phyloP scores from a whole-genome alignment of 495 filamentous ascomycete genomes.

The Neurospora tetraspora region DNA sequence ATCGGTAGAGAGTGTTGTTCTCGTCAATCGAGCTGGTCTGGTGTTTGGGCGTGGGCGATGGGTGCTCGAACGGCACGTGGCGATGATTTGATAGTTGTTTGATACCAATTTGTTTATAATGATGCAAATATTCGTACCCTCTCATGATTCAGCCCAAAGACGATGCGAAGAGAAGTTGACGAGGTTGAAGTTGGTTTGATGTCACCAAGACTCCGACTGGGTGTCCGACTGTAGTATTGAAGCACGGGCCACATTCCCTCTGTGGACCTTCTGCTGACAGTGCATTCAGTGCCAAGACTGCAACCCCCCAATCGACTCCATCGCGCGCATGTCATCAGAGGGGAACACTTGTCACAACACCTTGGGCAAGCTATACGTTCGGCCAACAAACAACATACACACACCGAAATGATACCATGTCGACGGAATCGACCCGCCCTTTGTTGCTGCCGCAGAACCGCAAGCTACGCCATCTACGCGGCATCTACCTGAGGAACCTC shows the following conservation, averaged over 20 bases:
- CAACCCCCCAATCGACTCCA: not conserved
- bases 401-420: conserved; percentile 23
- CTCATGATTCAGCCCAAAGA: not conserved
- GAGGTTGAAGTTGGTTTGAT: not conserved
- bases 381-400: not conserved
- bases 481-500: conserved; percentile 80
- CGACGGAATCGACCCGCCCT: conserved; percentile 29
- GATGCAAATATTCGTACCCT: not conserved
- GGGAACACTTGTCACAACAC: not conserved
- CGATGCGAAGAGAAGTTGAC: not conserved
- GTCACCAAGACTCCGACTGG: not conserved
- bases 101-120: not conserved
- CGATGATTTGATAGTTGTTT: not conserved
- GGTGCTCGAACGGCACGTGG: too few species aligned
- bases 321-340: not conserved
- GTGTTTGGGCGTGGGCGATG: not conserved
- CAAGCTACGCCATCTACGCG: conserved; percentile 78
- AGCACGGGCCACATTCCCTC: not conserved
- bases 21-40: not conserved
- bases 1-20: conserved; percentile 6
- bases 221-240: not conserved
- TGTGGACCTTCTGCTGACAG: not conserved
- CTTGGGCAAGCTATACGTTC: too few species aligned
- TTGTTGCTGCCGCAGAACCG: conserved; percentile 61
- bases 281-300: not conserved